These are phyloP conservation scores for Backusella tuberculispora DNA, from an alignment of 192 early-diverging fungal genomes.

Conservation along the genomic window DNA sequence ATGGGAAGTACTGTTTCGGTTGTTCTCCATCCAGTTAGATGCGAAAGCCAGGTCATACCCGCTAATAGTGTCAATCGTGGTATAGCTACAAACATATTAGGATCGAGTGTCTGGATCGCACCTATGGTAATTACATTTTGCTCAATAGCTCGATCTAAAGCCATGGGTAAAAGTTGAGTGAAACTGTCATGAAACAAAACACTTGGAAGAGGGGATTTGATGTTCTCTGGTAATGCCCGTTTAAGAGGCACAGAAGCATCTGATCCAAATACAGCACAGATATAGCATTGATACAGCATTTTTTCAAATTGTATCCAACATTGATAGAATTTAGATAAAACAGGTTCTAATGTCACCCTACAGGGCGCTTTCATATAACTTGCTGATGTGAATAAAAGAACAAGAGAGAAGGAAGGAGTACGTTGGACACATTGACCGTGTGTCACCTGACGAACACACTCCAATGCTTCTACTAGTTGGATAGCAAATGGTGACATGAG, in stretches of 20 bases:
- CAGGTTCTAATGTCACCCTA: slow-evolving; percentile 4
- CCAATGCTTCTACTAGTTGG: slow-evolving; percentile 7
- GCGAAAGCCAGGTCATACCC: slow-evolving; percentile 22
- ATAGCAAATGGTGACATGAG: neutral
- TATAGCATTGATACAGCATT: slow-evolving; percentile 18
- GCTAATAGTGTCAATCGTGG: slow-evolving; percentile 6
- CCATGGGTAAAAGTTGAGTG: slow-evolving; percentile 16
- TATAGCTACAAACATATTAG: slow-evolving; percentile 16
- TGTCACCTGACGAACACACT: slow-evolving; percentile 5
- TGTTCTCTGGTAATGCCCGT: neutral
- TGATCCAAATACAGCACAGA: slow-evolving; percentile 18
- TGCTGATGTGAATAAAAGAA: neutral
- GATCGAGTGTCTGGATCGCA: slow-evolving; percentile 18
- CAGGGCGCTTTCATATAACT: slow-evolving; percentile 3
- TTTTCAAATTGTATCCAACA: slow-evolving; percentile 17
- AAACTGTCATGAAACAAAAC: slow-evolving; percentile 17
- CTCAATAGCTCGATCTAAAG: slow-evolving; percentile 5
- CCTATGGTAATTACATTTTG: neutral
- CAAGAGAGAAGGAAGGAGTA: neutral
- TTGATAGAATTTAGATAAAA: neutral
- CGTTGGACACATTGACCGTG: neutral
- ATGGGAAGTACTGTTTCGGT: neutral
- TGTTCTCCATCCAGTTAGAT: slow-evolving; percentile 15
- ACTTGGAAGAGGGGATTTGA: neutral
- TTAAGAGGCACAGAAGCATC: slow-evolving; percentile 5